Base-by-base conservation (phyloP, 2,329 filamentous ascomycete genomes). In the Myriosclerotinia duriaeana region DNA sequence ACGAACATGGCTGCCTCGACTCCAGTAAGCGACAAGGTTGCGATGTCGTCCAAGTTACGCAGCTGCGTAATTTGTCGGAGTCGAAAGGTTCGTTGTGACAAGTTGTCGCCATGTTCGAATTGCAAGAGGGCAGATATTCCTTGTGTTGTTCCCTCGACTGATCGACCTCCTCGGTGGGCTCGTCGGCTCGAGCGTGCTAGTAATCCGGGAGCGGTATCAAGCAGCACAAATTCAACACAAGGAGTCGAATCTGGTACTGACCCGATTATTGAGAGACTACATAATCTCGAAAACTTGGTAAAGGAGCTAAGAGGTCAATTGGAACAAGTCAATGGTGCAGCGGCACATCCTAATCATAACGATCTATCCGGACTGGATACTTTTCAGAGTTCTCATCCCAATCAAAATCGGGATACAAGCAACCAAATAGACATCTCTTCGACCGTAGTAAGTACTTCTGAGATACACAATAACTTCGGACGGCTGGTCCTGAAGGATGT, bases 81-180 rank as follows among this genome's bases (percentile, higher is more conserved):
- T 44, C 83, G 84, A 55, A 86, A 86, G 70, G 84, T 87, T 5
- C 82, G 83, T 54, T 87, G 85, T 73, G 82, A 86, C 72, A 86
- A 85, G 74, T 75, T 77, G 53, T 81, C 80, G 4, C 84, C 84
- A 1, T 87, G 85, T 70, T 82, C 84, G 5, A 86, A 85, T 70
- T 87, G 84, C 71, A 81, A 80, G 12, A 79, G 81, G 5, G 84
- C 80, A 14, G 79, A 81, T 61, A 84, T 86, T 52, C 76, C 80
- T 12, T 87, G 84, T 68, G 76, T 85, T 36, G 76, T 82, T 20
- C 83, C 84, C 0, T 79, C 82, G 1, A 74, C 75, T 53, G 80
- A 85, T 66, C 80, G 80, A 2, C 80, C 82, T 0, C 84, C 84
- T 66, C 78, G 82, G 75, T 85, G 84, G 82, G 82, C 83, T 50